Base-by-base conservation (phyloP, 306 rosid species). In the Glycyrrhiza uralensis region DNA sequence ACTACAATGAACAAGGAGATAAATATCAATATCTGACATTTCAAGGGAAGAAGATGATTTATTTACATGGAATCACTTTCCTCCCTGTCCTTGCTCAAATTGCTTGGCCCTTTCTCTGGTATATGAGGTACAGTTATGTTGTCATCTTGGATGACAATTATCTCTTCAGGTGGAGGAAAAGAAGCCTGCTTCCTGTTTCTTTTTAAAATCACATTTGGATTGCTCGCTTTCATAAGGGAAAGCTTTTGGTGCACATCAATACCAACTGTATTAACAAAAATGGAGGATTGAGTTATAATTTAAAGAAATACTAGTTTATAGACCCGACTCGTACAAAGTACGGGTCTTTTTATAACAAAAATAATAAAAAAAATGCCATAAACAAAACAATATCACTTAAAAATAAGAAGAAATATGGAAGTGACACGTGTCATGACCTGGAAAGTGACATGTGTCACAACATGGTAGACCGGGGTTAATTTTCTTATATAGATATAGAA, bases 231-330 rank as follows among this genome's bases (percentile, higher is more conserved):
- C 71, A 56, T 75, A 74, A 91, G 63, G 58, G 74, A 51, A 51
- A 89, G 79, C 63, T 83, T 89, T 64, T 80, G 92, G 84, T 68
- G 88, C 70, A 87, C 72, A 85, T 94, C 98, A 79, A 94, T 82
- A 47, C 98, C 98, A 86, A 94, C 98, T 94, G 77, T 66, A 77
- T 57, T 59, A 69, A 59, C 12, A 41, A 85, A 76, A 46, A 32
- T 30, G 54, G 13, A 66, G 54, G 51, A 23, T 14, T 47, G 38
- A 66, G 47, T 52, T 19, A 56, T 11, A 52, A 66, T 65, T n/a
- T n/a, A n/a, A n/a, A n/a, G n/a, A n/a, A n/a, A n/a, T n/a, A n/a
- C n/a, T n/a, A n/a, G n/a, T n/a, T n/a, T n/a, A n/a, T n/a, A n/a
- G n/a, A n/a, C n/a, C n/a, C n/a, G n/a, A n/a, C n/a, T n/a, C n/a